phyloP scores from a whole-genome alignment of 768 basidiomycete species.

The Mrakia gelida region DNA sequence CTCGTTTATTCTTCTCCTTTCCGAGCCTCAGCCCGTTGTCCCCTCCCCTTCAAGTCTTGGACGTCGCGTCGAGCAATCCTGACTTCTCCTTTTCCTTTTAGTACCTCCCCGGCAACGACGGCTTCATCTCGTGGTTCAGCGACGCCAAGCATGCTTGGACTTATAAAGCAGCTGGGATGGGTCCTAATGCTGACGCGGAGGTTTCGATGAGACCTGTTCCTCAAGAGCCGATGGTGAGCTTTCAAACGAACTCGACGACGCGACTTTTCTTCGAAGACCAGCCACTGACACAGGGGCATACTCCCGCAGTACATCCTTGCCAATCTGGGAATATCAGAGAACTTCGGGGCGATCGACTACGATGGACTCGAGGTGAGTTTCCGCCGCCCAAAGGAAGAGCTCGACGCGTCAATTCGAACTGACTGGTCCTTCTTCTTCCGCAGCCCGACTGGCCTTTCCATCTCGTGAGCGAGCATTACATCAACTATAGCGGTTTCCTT shows the following conservation, averaged over 20 bases:
- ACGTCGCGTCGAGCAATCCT: neutral
- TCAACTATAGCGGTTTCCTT: no score
- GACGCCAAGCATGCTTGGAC: conserved; percentile 44
- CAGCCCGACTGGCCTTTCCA: neutral
- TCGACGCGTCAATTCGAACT: neutral
- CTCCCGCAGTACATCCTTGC: conserved; percentile 62
- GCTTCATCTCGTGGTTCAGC: conserved; percentile 26
- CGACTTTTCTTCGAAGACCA: neutral
- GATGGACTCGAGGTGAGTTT: neutral
- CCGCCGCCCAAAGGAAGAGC: neutral
- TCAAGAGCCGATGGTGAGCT: conserved; percentile 61
- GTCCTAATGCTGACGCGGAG: conserved; percentile 56
- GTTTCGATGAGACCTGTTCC: conserved; percentile 68
- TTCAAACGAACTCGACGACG: neutral
- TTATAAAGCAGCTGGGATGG: conserved; percentile 60
- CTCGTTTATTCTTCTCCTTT: no score
- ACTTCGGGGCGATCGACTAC: conserved; percentile 68
- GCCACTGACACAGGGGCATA: neutral
- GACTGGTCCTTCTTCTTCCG: neutral
- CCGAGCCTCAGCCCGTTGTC: no score
- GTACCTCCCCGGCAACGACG: neutral
- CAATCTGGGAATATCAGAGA: conserved; percentile 77
- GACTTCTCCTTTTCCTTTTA: neutral
- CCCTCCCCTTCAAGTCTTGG: no score
- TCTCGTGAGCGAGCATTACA: no score